Percentiles rank a stretch among this genome's conserved stretches.
Evolutionary conservation across 1,284 basidiomycete genomes (phyloP).

Genomic region (Trichosporon sp.): DNA sequence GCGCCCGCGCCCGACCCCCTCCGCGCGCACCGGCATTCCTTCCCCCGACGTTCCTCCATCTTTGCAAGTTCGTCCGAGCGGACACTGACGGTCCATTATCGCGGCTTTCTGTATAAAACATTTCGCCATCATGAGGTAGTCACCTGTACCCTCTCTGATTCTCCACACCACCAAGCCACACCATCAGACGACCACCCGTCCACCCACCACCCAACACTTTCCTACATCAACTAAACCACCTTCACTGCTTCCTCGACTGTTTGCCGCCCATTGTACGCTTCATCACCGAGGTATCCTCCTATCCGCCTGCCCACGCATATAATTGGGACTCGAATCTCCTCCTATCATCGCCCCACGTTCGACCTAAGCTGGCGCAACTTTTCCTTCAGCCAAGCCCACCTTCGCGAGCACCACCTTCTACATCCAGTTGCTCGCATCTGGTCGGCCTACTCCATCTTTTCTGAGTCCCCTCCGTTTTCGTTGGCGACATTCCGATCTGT

Average conservation of each 20-base stretch:
- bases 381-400: too few species aligned
- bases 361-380: too few species aligned
- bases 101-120: background rate
- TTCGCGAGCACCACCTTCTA: too few species aligned
- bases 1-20: background rate
- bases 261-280: background rate
- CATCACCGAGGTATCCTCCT: background rate
- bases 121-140: background rate
- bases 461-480: background rate
- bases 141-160: background rate
- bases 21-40: background rate
- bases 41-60: background rate
- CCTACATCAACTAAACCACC: background rate
- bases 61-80: constrained; percentile 1
- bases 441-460: background rate
- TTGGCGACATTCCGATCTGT: background rate
- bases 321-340: background rate
- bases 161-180: background rate
- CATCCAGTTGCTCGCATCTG: too few species aligned
- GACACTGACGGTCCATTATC: too few species aligned
- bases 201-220: background rate
- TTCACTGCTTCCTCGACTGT: background rate
- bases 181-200: background rate
- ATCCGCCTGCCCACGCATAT: background rate
- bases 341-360: too few species aligned